Conservation (phyloP, 805 yeast species). For the Candida saitoana region DNA sequence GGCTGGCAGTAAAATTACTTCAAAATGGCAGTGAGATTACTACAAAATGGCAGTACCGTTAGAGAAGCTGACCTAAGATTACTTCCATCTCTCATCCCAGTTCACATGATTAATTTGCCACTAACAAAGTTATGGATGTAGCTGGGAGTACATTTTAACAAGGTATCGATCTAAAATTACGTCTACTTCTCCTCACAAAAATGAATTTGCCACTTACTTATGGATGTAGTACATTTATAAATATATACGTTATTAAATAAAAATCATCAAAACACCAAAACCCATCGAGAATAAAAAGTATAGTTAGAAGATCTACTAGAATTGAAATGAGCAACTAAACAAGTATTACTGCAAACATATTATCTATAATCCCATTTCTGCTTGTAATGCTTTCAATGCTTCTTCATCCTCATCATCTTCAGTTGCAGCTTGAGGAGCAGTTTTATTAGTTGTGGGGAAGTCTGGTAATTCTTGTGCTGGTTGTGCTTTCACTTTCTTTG, state of each 20-base stretch:
- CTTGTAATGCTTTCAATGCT: conserved; percentile 75
- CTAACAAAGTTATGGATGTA: no score
- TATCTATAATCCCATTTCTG: conserved; percentile 73
- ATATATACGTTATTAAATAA: background rate
- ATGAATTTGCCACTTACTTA: background rate
- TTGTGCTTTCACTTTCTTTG: conserved; percentile 9
- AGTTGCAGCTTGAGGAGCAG: conserved; percentile 34
- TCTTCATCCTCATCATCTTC: conserved; percentile 78
- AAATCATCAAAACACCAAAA: background rate
- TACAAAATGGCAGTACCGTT: background rate
- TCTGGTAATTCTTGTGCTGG: conserved; percentile 37
- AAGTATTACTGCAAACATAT: no score
- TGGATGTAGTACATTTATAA: background rate
- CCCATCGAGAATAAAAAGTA: background rate
- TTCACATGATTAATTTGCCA: no score
- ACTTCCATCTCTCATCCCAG: no score
- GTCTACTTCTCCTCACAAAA: no score
- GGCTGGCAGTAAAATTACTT: background rate
- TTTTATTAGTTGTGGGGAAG: conserved; percentile 42
- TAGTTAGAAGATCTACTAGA: background rate
- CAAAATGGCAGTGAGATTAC: background rate
- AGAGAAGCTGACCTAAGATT: no score
- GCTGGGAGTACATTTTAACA: no score
- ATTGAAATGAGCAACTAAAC: background rate
- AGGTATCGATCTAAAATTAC: no score